Percentiles rank a stretch among this genome's conserved stretches.
phyloP scores from a whole-genome alignment of 257 asterid genomes.

The Capsicum baccatum region DNA sequence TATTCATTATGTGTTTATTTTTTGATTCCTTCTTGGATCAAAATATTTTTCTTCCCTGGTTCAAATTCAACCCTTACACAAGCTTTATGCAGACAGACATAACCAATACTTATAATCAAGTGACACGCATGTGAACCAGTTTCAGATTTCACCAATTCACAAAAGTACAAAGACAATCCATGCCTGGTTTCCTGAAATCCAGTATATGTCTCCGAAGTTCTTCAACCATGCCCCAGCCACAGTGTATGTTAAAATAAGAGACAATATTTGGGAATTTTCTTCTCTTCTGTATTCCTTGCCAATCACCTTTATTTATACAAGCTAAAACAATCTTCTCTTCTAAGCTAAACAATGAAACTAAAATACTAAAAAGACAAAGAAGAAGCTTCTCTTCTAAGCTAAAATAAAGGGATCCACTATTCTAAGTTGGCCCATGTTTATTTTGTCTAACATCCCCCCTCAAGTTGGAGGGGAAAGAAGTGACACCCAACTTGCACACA shows the following conservation, averaged over 20 bases:
- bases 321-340: no score
- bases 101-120: background rate
- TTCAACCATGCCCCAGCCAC: conserved; percentile 99
- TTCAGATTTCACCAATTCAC: background rate
- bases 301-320: no score
- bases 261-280: no score
- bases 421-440: no score
- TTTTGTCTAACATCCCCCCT: no score
- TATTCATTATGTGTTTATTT: background rate
- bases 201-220: conserved; percentile 89
- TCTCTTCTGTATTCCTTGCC: no score
- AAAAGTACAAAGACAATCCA: background rate
- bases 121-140: background rate
- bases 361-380: no score
- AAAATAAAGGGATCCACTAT: no score
- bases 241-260: background rate
- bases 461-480: no score
- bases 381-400: no score
- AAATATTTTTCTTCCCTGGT: background rate
- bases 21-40: background rate
- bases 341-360: no score
- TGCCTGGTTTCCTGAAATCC: conserved; percentile 94
- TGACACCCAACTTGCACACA: no score
- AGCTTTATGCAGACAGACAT: background rate
- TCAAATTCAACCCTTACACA: background rate